Evolutionary conservation across 768 basidiomycete species (phyloP).

Genomic region (Boletus insuetus): DNA sequence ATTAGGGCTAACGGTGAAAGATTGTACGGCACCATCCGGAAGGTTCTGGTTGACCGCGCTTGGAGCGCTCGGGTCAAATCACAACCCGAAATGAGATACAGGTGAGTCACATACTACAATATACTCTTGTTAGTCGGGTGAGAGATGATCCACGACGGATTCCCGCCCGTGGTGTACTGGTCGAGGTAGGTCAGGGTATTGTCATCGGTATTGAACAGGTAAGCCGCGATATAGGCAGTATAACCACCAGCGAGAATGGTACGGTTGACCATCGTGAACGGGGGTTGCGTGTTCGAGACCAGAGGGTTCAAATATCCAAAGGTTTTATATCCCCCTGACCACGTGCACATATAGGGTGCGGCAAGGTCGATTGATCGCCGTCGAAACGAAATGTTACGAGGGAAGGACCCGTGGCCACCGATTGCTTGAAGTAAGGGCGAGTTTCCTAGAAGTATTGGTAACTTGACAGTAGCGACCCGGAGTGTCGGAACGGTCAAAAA

Average conservation of each 20-base stretch:
- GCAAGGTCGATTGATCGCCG: too few relatives aligned
- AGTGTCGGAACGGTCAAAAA: too few relatives aligned
- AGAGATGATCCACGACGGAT: slow-evolving; percentile 59
- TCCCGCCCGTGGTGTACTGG: slow-evolving; percentile 41
- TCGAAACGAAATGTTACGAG: too few relatives aligned
- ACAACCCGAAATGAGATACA: background rate
- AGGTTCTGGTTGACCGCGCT: slow-evolving; percentile 62
- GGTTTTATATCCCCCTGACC: too few relatives aligned
- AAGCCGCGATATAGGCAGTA: slow-evolving; percentile 56
- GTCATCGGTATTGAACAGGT: slow-evolving; percentile 54
- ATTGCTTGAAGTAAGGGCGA: too few relatives aligned
- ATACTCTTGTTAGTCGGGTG: slow-evolving; percentile 57
- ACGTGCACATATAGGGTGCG: too few relatives aligned
- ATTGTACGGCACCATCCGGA: slow-evolving; percentile 45
- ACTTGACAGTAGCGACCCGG: too few relatives aligned
- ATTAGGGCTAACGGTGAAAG: slow-evolving; percentile 47
- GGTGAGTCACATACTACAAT: slow-evolving; percentile 50
- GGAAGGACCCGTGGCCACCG: too few relatives aligned
- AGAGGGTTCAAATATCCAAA: too few relatives aligned
- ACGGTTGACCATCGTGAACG: slow-evolving; percentile 74
- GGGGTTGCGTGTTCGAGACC: too few relatives aligned
- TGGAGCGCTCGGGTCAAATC: background rate
- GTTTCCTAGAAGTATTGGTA: too few relatives aligned
- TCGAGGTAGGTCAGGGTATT: slow-evolving; percentile 45
- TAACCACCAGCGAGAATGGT: slow-evolving; percentile 70